phyloP scores from a whole-genome alignment of 129 eudicot genomes.

The Deinandra increscens region DNA sequence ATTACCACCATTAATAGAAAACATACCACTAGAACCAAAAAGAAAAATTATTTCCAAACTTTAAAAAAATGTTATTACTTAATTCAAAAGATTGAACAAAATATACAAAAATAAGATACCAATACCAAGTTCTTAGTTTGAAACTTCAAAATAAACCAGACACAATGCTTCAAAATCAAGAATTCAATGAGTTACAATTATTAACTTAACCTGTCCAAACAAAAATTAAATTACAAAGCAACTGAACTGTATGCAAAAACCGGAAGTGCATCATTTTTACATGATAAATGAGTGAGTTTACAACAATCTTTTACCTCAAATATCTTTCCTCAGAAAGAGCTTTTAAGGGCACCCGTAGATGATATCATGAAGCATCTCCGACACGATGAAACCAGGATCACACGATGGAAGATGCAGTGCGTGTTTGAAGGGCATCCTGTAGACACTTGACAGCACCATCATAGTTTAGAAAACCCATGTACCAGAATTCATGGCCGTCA shows the following conservation, averaged over 20 bases:
- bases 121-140: neutral
- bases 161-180: slow-evolving; percentile 13
- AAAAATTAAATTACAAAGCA: slow-evolving; percentile 28
- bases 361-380: neutral
- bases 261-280: slow-evolving; percentile 14
- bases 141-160: neutral
- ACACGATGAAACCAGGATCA: slow-evolving; percentile 26
- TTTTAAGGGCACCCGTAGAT: neutral
- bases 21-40: too few species aligned
- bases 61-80: too few species aligned
- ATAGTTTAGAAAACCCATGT: slow-evolving; percentile 77
- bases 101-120: too few species aligned
- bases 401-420: slow-evolving; percentile 36
- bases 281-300: slow-evolving; percentile 26
- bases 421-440: slow-evolving; percentile 49
- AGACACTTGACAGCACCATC: slow-evolving; percentile 66
- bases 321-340: slow-evolving; percentile 10
- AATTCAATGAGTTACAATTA: slow-evolving; percentile 16
- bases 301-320: slow-evolving; percentile 22
- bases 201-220: slow-evolving; percentile 13
- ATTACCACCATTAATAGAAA: too few species aligned
- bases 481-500: slow-evolving; percentile 93
- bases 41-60: too few species aligned
- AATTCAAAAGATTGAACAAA: too few species aligned
- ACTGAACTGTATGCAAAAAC: slow-evolving; percentile 14